Conservation (phyloP, 2,329 filamentous ascomycete species). For the Aureobasidium namibiae region DNA sequence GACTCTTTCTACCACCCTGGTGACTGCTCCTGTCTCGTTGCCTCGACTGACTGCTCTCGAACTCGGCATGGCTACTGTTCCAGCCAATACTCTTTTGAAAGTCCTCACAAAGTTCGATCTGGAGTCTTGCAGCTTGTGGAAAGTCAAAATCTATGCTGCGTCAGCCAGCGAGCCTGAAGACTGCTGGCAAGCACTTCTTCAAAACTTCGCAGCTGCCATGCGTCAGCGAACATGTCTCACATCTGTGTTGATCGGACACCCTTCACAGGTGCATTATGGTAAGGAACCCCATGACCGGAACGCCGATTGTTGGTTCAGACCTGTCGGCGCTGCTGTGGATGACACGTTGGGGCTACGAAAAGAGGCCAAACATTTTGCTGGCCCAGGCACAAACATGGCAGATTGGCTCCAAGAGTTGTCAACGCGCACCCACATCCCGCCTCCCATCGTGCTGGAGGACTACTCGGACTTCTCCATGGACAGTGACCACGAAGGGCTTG, state of each 20-base stretch:
- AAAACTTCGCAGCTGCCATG: background rate
- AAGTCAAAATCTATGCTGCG: slow-evolving; percentile 10
- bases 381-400: slow-evolving; percentile 3
- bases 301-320: background rate
- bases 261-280: background rate
- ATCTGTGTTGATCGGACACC: background rate
- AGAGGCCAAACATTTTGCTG: background rate
- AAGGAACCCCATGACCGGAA: background rate
- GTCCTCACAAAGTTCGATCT: slow-evolving; percentile 19
- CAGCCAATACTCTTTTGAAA: slow-evolving; percentile 11
- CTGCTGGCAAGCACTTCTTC: background rate
- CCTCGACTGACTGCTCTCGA: slow-evolving; percentile 16
- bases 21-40: slow-evolving; percentile 12
- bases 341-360: background rate
- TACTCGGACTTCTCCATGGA: background rate
- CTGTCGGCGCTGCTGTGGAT: background rate
- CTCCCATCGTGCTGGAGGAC: background rate
- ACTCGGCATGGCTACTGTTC: slow-evolving; percentile 16
- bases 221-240: background rate
- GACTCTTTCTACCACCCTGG: background rate
- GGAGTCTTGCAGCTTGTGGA: slow-evolving; percentile 19
- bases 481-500: background rate
- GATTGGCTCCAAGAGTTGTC: slow-evolving; percentile 1
- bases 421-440: background rate
- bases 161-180: background rate